Conservation (phyloP, 2,329 filamentous ascomycete genomes). For the Verticillium nonalfalfae region DNA sequence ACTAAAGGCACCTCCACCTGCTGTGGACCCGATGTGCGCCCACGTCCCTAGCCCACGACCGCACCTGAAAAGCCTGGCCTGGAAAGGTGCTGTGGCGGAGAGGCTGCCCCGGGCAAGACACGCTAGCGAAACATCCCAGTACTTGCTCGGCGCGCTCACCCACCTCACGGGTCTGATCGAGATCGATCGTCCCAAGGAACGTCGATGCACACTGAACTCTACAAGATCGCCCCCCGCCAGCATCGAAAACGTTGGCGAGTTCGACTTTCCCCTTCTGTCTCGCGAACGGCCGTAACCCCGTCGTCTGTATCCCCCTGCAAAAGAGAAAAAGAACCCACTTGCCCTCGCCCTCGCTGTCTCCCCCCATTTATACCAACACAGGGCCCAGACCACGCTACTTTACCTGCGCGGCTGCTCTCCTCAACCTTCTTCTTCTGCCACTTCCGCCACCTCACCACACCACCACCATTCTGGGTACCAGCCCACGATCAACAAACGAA, state of each 20-base stretch:
- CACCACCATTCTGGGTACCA: neutral
- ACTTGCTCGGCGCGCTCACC: neutral
- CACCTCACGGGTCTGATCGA: slow-evolving; percentile 9
- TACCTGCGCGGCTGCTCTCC: neutral
- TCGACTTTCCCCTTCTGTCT: slow-evolving; percentile 8
- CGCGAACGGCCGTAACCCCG: neutral
- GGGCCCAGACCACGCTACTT: neutral
- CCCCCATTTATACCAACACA: neutral
- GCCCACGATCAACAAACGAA: neutral
- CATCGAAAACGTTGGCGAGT: slow-evolving; percentile 11
- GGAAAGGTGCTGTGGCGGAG: neutral
- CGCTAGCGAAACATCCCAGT: neutral
- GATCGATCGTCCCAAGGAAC: slow-evolving; percentile 15
- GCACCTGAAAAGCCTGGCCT: neutral
- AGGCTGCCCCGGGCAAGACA: neutral
- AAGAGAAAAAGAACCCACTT: neutral
- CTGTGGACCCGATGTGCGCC: too few species aligned
- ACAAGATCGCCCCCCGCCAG: slow-evolving; percentile 9
- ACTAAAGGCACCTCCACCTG: too few species aligned
- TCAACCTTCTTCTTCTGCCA: neutral
- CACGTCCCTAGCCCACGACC: too few species aligned
- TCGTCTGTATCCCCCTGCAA: neutral
- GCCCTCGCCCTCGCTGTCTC: neutral
- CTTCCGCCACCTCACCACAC: neutral
- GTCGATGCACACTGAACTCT: slow-evolving; percentile 9